Percentiles rank a stretch among this genome's conserved stretches.
phyloP scores from a whole-genome alignment of 257 asterid genomes.

The Cordia subcordata region DNA sequence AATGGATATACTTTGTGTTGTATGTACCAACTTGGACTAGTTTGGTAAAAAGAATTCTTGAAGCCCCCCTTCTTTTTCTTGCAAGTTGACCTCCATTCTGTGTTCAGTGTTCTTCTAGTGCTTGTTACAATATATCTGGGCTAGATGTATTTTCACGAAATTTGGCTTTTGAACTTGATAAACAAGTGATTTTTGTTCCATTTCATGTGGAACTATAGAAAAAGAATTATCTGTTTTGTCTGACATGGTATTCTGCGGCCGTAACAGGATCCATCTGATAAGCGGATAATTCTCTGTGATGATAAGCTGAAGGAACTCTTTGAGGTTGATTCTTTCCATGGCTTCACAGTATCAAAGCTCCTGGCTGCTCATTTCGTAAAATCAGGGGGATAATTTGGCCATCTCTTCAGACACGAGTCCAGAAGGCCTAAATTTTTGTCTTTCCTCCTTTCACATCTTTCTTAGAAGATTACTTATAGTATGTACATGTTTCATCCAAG shows the following conservation, averaged over 20 bases:
- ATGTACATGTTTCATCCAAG: not conserved
- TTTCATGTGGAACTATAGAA: not conserved
- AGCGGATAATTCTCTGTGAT: constrained; percentile 31
- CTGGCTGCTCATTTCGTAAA: constrained; percentile 32
- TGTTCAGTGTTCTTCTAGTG: too few relatives aligned
- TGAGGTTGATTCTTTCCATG: constrained; percentile 30
- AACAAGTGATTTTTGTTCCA: not conserved
- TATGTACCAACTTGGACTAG: too few relatives aligned
- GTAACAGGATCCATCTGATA: constrained; percentile 35
- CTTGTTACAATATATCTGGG: too few relatives aligned
- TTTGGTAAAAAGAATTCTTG: not conserved
- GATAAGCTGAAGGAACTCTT: constrained; percentile 37
- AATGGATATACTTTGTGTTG: too few relatives aligned
- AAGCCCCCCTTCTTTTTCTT: too few relatives aligned
- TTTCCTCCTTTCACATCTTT: not conserved
- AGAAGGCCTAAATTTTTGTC: constrained; percentile 2
- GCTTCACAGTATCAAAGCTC: constrained; percentile 33
- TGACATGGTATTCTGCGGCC: not conserved
- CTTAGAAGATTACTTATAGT: not conserved
- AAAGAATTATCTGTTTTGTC: not conserved
- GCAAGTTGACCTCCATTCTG: too few relatives aligned
- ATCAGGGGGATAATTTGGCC: constrained; percentile 8
- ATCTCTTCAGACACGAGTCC: not conserved
- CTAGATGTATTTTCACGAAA: not conserved
- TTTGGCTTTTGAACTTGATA: not conserved